Evolutionary conservation across 2,329 filamentous ascomycete species (phyloP), one percentile per base, ranked within the genome.

Genomic region (Pseudogymnoascus sp.): DNA sequence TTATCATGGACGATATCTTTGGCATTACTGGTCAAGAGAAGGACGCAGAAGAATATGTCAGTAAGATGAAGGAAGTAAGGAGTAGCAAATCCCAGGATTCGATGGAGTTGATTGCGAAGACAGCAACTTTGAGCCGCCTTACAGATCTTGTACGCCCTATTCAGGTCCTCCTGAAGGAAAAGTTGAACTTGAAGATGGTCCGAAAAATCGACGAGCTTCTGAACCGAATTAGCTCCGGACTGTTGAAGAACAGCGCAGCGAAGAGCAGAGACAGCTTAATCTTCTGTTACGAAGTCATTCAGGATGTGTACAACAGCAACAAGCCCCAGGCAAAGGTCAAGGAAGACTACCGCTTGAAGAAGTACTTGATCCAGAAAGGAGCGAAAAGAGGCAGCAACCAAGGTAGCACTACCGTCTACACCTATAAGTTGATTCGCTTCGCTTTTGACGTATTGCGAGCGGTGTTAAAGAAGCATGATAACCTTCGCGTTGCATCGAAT

Each of bases 1-100:
- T 99, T 46, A 88, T 97, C 67, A 95, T 99, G 90, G 95, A 99
- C 71, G 96, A 99, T 73, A 95, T 96, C 11, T 99, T 99, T 72
- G 96, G 96, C 31, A 85, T 87, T 5, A 89, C 89, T 36, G 95
- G 95, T 1, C 90, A 96, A 76, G 93, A 99, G 73, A 99, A 99
- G 76, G 95, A 99, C 70, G 93, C 93, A 0, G 92, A 97, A 70
- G 95, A 93, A 62, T 99, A 99, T 74, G 88, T 89, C 63, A 96
- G 87, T 73, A 90, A 93, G 75, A 97, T 96, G 88, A 96, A 96
- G 75, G 95, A 99, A 77, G 89, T 99, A 63, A 97, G 96, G 79
- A 95, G 90, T 75, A 97, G 90, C 80, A 99, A 97, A 80, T 97
- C 93, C 73, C 96, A 93, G 71, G 96, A 99, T 73, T 96, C 95